Base-by-base conservation (phyloP, 495 filamentous ascomycete species). In the Neurospora sp. region DNA sequence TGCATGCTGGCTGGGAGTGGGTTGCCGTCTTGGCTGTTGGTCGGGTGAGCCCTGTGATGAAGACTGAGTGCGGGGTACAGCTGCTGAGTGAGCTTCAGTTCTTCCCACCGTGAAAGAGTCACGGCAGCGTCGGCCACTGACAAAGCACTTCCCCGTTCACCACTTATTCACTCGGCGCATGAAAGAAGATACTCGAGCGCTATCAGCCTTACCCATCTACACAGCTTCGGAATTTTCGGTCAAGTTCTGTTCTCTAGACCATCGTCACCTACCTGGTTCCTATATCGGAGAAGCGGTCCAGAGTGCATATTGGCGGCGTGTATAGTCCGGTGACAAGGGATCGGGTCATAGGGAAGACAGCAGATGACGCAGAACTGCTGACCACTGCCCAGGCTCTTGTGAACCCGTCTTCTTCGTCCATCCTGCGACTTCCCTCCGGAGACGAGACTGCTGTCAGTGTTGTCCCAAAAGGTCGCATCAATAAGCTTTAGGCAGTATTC, bases 281-380 rank as follows among this genome's bases (percentile, higher is more conserved):
- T 65, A 35, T 61, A 61, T 65, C 53, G 53, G 53, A 35, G 53
- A 65, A 65, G 14, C 53, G 53, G 27, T 65, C 53, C 53, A 4
- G 53, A 61, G 27, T 65, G 53, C 53, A 65, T 14, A 31, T 18
- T 65, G 53, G 53, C 53, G 53, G 53, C 71, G 14, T 27, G 14
- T 38, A 20, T 65, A 38, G 69, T 73, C 72, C 72, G 42, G 69
- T 73, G 72, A 73, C 72, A 65, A 65, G 53, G 40, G 39, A 71
- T 71, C 70, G 10, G 72, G 68, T 65, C 69, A 70, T 53, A 65
- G n/a, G 14, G 37, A 71, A 44, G 22, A 61, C 61, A 73, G 18
- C 35, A 44, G n/a, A 71, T 71, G 72, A 73, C 72, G 46, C 69
- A 71, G 69, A 71, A 61, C 44, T 16, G 69, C 72, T 73, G 72